Evolutionary conservation across 441 rosid genomes (phyloP).

Genomic region (Melastoma candidum): DNA sequence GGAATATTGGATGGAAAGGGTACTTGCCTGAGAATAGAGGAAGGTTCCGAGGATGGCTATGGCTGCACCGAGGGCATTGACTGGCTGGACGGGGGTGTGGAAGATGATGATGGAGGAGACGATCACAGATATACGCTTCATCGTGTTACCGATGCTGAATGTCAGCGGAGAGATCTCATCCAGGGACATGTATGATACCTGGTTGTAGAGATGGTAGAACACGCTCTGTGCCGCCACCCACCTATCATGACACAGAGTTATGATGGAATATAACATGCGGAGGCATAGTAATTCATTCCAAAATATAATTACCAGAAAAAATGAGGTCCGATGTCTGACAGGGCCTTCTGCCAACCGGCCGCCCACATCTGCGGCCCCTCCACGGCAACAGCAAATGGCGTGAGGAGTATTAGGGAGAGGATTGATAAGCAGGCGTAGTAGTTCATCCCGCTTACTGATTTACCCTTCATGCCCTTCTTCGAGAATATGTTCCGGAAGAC

Average conservation of each 20-base stretch:
- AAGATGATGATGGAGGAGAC: constrained; percentile 73
- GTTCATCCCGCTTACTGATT: constrained; percentile 84
- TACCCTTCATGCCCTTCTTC: constrained; percentile 95
- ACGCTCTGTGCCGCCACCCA: constrained; percentile 70
- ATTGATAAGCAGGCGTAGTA: constrained; percentile 95
- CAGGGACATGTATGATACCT: constrained; percentile 69
- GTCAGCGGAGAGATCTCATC: constrained; percentile 69
- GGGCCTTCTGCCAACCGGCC: constrained; percentile 45
- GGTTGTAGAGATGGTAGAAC: constrained; percentile 57
- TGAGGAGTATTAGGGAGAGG: constrained; percentile 72
- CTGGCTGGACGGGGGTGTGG: constrained; percentile 63
- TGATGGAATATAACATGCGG: too few relatives aligned
- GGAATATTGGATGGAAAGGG: neutral
- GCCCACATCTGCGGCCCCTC: constrained; percentile 77
- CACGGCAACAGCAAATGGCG: constrained; percentile 82
- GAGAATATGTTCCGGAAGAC: constrained; percentile 96
- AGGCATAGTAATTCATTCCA: too few relatives aligned
- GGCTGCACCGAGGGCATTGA: constrained; percentile 69
- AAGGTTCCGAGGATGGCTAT: constrained; percentile 72
- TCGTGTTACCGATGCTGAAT: constrained; percentile 62
- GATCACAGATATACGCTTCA: constrained; percentile 70
- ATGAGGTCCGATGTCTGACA: constrained; percentile 50
- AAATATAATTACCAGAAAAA: constrained; percentile 35
- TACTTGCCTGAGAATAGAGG: constrained; percentile 61
- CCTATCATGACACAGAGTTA: constrained; percentile 22